Evolutionary conservation across 129 eudicot genomes (phyloP), one percentile per base, ranked within the genome.

Genomic region (Flaveria robusta): DNA sequence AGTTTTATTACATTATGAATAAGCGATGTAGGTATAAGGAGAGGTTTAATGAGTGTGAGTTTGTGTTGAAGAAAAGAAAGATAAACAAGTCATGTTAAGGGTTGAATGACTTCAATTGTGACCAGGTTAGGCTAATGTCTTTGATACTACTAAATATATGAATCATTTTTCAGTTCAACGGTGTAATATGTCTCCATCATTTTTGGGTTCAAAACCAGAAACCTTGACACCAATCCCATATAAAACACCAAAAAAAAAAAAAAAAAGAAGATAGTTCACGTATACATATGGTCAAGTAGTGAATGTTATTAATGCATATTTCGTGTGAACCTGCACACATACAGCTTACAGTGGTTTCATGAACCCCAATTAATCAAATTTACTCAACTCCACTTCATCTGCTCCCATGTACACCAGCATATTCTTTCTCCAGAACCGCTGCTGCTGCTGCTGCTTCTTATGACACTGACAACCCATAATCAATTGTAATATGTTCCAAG

Each of bases 311-410:
- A 47, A 60, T 78, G 49, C 72, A 79, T 66, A 79, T 79, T 54
- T 42, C 74, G 79, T 72, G 68, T 79, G 41, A 72, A 37, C 78
- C 68, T 56, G 64, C 65, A 10, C 46, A 58, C 31, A 69, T 39
- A 72, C 19, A 79, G 68, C 83, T 79, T 64, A 52, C 74, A 79
- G 47, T 39, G 72, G 39, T 34, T 34, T 34, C 39, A 71, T 47
- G 10, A 60, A 56, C 66, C 56, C 66, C 71, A 71, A 70, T 27
- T 72, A 65, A n/a, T 52, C 78, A 39, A 52, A 64, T 51, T 11
- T 39, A 79, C 65, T 14, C 5, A 67, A 75, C 69, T 70, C 72
- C 66, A 42, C 78, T 24, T 50, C 27, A 46, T 81, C 56, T 18
- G 31, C 51, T 73, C 23, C 66, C 50, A 34, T 23, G 23, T 37